Evolutionary conservation across 176 grass and related monocot species (phyloP).

Genomic region (Phyllostachys edulis): DNA sequence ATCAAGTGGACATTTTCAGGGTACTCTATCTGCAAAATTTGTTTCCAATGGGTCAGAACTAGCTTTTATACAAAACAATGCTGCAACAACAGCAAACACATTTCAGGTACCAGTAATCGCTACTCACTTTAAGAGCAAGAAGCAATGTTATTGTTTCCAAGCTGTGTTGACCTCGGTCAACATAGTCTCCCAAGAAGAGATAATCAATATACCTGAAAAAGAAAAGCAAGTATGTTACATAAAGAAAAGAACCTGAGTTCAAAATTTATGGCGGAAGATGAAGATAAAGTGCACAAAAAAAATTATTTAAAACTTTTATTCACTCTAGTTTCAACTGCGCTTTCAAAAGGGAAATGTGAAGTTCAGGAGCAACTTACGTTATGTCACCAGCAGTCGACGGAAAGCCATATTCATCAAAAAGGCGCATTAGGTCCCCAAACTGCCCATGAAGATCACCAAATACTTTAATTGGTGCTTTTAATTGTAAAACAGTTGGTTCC

Average conservation of each 20-base stretch:
- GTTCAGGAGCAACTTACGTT: conserved; percentile 65
- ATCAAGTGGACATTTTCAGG: conserved; percentile 90
- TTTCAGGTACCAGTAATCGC: conserved; percentile 14
- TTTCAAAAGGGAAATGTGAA: conserved; percentile 28
- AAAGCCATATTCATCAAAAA: conserved; percentile 98
- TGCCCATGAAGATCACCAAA: conserved; percentile 99
- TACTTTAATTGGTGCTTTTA: conserved; percentile 96
- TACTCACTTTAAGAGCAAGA: conserved; percentile 94
- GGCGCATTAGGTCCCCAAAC: conserved; percentile 97
- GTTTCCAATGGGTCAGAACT: conserved; percentile 32
- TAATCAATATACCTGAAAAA: conserved; percentile 95
- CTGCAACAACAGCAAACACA: neutral
- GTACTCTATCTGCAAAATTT: conserved; percentile 86
- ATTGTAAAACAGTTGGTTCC: conserved; percentile 92
- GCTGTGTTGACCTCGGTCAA: conserved; percentile 97
- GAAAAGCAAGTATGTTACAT: conserved; percentile 9
- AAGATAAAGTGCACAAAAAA: neutral
- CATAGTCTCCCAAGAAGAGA: conserved; percentile 99
- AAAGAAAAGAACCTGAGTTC: neutral
- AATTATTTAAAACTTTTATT: neutral
- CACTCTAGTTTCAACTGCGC: conserved; percentile 9
- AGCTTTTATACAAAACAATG: conserved; percentile 5
- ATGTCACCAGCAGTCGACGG: conserved; percentile 96
- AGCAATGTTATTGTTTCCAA: conserved; percentile 96
- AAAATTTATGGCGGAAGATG: conserved; percentile 22